Evolutionary conservation across 202 grass and related monocot genomes (phyloP).

Genomic region (Bolboschoenoplectus hybrid): DNA sequence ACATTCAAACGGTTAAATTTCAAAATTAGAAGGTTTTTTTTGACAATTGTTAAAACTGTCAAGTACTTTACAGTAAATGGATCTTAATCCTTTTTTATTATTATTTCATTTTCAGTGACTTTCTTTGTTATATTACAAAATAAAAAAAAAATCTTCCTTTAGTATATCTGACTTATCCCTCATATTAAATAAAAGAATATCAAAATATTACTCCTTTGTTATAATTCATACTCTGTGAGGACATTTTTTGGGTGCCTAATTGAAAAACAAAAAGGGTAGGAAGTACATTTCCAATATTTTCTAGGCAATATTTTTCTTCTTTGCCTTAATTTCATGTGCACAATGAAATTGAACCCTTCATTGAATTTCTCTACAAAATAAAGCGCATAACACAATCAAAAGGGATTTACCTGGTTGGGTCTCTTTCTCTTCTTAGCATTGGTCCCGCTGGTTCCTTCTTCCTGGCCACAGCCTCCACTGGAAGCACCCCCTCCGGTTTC

Average conservation of each 20-base stretch:
- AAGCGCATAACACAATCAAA: neutral
- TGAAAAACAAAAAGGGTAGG: neutral
- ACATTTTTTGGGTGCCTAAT: neutral
- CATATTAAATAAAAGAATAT: neutral
- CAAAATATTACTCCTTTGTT: neutral
- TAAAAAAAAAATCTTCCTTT: neutral
- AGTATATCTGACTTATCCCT: neutral
- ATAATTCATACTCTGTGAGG: neutral
- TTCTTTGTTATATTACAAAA: neutral
- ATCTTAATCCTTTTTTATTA: neutral
- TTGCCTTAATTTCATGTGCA: neutral
- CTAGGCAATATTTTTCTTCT: neutral
- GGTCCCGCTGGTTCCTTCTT: constrained; percentile 37
- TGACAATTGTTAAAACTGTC: constrained; percentile 11
- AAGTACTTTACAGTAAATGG: neutral
- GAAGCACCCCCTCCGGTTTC: constrained; percentile 34
- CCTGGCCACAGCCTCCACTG: constrained; percentile 39
- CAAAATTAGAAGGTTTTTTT: neutral
- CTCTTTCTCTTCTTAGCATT: constrained; percentile 61
- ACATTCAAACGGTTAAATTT: neutral
- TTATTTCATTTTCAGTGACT: neutral
- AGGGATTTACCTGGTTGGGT: constrained; percentile 48
- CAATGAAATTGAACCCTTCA: neutral
- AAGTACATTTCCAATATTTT: neutral
- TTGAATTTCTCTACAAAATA: constrained; percentile 30